Percentiles rank a stretch among this genome's conserved stretches.
phyloP scores from a whole-genome alignment of 371 early-diverging fungal species.

The Chytridiales sp. region DNA sequence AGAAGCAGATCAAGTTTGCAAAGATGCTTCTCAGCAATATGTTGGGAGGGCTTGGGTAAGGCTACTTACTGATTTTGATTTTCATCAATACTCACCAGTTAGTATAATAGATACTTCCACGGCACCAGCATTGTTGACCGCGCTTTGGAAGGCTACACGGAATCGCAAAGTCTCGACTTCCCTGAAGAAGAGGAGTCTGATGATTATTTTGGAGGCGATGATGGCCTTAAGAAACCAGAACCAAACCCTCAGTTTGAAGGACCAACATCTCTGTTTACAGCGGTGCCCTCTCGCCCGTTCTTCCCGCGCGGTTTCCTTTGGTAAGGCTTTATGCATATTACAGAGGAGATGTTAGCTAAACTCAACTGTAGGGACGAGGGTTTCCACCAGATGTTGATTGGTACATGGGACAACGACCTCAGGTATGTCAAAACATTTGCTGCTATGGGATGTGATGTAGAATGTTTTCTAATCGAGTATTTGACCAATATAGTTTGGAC shows the following conservation, averaged over 20 bases:
- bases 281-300: conserved; percentile 88
- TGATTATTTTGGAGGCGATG: conserved; percentile 43
- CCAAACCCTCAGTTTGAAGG: conserved; percentile 57
- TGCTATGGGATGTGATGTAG: too few relatives aligned
- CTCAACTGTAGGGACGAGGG: conserved; percentile 78
- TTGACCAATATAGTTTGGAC: conserved; percentile 50
- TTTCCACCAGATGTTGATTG: conserved; percentile 84
- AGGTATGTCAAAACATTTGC: conserved; percentile 25
- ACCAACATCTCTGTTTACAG: conserved; percentile 74
- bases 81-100: conserved; percentile 52
- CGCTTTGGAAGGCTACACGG: conserved; percentile 37
- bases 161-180: conserved; percentile 29
- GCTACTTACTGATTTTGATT: conserved; percentile 7
- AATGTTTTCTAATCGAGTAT: not conserved
- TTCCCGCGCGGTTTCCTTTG: conserved; percentile 96
- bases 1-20: conserved; percentile 67
- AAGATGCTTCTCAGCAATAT: conserved; percentile 77
- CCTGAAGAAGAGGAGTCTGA: conserved; percentile 49
- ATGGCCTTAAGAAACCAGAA: conserved; percentile 13
- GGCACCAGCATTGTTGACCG: conserved; percentile 58
- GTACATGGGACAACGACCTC: conserved; percentile 86
- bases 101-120: conserved; percentile 58
- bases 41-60: conserved; percentile 87
- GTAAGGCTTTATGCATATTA: conserved; percentile 33
- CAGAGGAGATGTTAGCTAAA: too few relatives aligned